phyloP scores from a whole-genome alignment of 345 rosid species.

The Acer campestre region DNA sequence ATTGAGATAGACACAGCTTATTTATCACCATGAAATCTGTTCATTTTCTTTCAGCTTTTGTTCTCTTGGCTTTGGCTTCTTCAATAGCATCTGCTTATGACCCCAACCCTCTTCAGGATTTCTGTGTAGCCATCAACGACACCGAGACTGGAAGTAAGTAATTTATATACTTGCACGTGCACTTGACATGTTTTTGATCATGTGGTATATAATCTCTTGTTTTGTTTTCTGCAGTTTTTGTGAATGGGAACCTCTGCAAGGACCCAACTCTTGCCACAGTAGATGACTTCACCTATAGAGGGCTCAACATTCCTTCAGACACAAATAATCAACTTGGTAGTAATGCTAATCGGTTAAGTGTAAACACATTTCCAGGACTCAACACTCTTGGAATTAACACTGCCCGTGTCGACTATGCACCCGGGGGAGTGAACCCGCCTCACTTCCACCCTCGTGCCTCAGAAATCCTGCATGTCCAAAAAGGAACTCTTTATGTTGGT shows the following conservation, averaged over 20 bases:
- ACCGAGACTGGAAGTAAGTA: conserved; percentile 2
- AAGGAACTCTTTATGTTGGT: conserved; percentile 30
- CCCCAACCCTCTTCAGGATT: conserved; percentile 32
- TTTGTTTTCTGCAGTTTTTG: conserved; percentile 28
- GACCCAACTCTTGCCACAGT: conserved; percentile 27
- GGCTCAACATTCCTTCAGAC: conserved; percentile 20
- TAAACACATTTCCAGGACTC: conserved; percentile 21
- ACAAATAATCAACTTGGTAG: conserved; percentile 24
- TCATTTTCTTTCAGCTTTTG: background rate
- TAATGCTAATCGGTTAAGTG: conserved; percentile 5
- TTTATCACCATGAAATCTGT: conserved; percentile 10
- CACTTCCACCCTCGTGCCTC: conserved; percentile 37
- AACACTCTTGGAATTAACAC: conserved; percentile 32
- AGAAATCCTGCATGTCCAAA: background rate
- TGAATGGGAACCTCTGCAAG: conserved; percentile 42
- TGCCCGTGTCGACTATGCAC: conserved; percentile 30
- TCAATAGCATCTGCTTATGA: conserved; percentile 21
- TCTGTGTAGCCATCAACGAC: conserved; percentile 29
- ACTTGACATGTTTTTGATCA: background rate
- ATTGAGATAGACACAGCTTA: background rate
- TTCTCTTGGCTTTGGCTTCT: background rate
- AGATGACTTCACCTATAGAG: conserved; percentile 27
- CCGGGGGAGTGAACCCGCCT: conserved; percentile 29
- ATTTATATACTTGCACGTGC: too few relatives aligned
- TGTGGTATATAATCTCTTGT: background rate